These are phyloP conservation scores for Bipolaris zeicola DNA, from an alignment of 2,329 filamentous ascomycete species.

Conservation along the genomic window DNA sequence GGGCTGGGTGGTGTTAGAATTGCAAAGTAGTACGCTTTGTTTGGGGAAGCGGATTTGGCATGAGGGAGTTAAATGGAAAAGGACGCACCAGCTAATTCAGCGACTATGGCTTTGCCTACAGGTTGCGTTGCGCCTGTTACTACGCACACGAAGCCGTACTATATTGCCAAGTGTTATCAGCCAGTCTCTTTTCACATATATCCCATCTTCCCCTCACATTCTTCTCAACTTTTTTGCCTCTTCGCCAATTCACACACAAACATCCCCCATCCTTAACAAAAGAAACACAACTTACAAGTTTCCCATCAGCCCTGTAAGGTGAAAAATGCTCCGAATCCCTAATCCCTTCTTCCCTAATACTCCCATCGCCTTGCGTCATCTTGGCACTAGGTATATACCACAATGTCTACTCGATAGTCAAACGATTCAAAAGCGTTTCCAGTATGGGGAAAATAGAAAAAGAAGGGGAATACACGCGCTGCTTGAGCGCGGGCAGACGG, in stretches of 20 bases:
- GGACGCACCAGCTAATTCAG: conserved; percentile 61
- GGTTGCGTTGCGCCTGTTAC: conserved; percentile 67
- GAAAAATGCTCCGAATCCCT: conserved; percentile 58
- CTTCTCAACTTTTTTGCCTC: not conserved
- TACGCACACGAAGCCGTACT: conserved; percentile 69
- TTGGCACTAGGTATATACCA: not conserved
- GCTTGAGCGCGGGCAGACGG: not conserved
- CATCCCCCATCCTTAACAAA: not conserved
- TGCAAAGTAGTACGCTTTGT: too few relatives aligned
- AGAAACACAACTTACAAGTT: conserved; percentile 53
- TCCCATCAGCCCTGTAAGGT: conserved; percentile 63
- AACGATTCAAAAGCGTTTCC: not conserved
- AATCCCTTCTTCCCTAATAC: not conserved
- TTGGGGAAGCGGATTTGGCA: too few relatives aligned
- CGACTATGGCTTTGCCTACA: conserved; percentile 64
- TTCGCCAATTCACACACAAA: not conserved
- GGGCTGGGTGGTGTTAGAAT: conserved; percentile 50
- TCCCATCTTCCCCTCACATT: too few relatives aligned
- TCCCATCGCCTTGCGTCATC: conserved; percentile 11
- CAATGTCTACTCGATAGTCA: too few relatives aligned
- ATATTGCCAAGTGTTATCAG: not conserved
- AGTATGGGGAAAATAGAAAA: not conserved
- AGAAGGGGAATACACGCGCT: conserved; percentile 18
- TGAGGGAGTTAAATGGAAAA: not conserved
- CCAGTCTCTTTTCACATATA: not conserved